phyloP scores from a whole-genome alignment of 177 flowering plant genomes.

The Vitis hybrid region DNA sequence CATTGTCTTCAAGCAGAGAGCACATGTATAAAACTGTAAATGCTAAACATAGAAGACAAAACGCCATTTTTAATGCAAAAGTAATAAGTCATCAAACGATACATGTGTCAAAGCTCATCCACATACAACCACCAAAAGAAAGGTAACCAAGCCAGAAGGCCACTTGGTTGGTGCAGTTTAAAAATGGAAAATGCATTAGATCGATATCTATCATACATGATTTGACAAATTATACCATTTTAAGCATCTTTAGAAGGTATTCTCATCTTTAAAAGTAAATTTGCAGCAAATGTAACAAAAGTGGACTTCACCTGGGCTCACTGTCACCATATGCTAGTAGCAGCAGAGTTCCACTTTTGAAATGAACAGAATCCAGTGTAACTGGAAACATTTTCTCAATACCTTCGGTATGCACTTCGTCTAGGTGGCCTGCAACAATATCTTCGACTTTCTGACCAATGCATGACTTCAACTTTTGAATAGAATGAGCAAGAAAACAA shows the following conservation, averaged over 20 bases:
- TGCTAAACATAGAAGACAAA: too few relatives aligned
- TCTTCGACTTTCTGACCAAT: constrained; percentile 47
- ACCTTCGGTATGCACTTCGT: constrained; percentile 45
- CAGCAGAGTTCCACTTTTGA: constrained; percentile 50
- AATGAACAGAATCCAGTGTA: constrained; percentile 80
- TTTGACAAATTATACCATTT: neutral
- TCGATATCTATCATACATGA: too few relatives aligned
- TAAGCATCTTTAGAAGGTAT: neutral
- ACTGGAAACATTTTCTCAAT: constrained; percentile 73
- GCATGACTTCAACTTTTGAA: constrained; percentile 52
- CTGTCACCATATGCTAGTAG: constrained; percentile 63
- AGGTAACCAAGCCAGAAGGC: too few relatives aligned
- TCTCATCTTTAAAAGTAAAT: neutral
- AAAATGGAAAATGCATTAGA: too few relatives aligned
- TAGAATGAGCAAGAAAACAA: constrained; percentile 31
- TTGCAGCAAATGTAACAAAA: constrained; percentile 5
- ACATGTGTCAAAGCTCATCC: too few relatives aligned
- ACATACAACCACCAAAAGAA: too few relatives aligned
- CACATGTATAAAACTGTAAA: too few relatives aligned
- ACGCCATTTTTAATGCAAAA: too few relatives aligned
- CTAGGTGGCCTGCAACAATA: constrained; percentile 52
- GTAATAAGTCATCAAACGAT: too few relatives aligned
- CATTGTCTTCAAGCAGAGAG: too few relatives aligned
- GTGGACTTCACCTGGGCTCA: constrained; percentile 70
- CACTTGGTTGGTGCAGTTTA: too few relatives aligned